A percentile compares a stretch with the other conserved stretches of the same genome.
These are phyloP conservation scores for Debaryomyces psychrophilus DNA, from an alignment of 1,139 yeast genomes.

Conservation along the genomic window DNA sequence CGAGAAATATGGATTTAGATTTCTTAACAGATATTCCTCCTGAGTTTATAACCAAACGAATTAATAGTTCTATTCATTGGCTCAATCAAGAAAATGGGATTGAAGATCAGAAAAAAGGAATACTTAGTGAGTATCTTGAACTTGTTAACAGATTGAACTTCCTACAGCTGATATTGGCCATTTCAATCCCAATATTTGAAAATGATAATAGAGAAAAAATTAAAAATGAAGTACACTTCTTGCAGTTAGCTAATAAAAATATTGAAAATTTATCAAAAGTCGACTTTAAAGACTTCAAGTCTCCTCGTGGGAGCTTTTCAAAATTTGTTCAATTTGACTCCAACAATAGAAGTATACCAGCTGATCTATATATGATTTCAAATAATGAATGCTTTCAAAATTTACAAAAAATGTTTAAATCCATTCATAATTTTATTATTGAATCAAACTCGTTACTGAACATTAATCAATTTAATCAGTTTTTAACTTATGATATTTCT, in stretches of 20 bases:
- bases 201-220: constrained; percentile 6
- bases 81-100: constrained; percentile 16
- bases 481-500: constrained; percentile 36
- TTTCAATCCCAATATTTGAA: constrained; percentile 26
- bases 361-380: constrained; percentile 34
- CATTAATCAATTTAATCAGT: constrained; percentile 39
- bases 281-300: constrained; percentile 9
- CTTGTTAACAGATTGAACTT: constrained; percentile 30
- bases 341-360: constrained; percentile 63
- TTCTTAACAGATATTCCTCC: constrained; percentile 33
- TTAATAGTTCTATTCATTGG: constrained; percentile 27
- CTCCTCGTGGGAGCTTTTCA: constrained; percentile 39
- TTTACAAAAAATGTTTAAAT: constrained; percentile 38
- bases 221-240: constrained; percentile 1
- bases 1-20: constrained; percentile 59
- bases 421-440: constrained; percentile 29
- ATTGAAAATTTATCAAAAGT: constrained; percentile 17
- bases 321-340: constrained; percentile 57
- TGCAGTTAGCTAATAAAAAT: constrained; percentile 16
- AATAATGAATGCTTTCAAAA: constrained; percentile 31
- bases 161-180: constrained; percentile 30
- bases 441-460: constrained; percentile 28
- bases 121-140: constrained; percentile 30
- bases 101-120: constrained; percentile 15
- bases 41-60: constrained; percentile 25